A percentile compares a stretch with the other conserved stretches of the same genome.
These are phyloP conservation scores for Ustulina deusta DNA, from an alignment of 2,329 filamentous ascomycete genomes.

Conservation along the genomic window DNA sequence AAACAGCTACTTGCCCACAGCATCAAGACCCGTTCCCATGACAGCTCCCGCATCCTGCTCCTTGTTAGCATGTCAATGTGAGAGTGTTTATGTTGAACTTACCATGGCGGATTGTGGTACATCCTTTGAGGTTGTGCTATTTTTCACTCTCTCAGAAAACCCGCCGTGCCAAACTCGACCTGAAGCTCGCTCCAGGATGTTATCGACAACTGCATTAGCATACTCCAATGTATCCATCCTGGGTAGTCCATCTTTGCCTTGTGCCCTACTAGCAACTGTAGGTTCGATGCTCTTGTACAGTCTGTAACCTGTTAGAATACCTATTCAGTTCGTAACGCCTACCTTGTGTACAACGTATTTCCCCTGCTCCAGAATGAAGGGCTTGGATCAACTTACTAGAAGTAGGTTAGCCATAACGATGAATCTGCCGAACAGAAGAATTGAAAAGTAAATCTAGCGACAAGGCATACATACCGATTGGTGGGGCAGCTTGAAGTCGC, in stretches of 20 bases:
- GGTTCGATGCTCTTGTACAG: constrained; percentile 45
- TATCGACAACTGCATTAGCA: constrained; percentile 40
- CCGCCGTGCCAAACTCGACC: constrained; percentile 45
- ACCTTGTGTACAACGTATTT: no score
- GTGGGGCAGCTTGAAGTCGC: constrained; percentile 43
- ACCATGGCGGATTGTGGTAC: constrained; percentile 44
- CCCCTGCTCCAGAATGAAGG: not conserved
- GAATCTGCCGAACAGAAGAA: not conserved
- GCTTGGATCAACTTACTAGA: constrained; percentile 17
- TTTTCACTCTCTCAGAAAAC: constrained; percentile 39
- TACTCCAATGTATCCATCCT: constrained; percentile 46
- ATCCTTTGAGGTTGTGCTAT: constrained; percentile 40
- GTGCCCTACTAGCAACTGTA: constrained; percentile 40
- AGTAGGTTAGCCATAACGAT: not conserved
- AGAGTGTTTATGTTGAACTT: constrained; percentile 3
- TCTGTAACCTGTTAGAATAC: not conserved
- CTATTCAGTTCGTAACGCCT: not conserved
- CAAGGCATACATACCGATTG: constrained; percentile 32
- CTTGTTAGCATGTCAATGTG: constrained; percentile 29
- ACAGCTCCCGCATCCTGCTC: constrained; percentile 41
- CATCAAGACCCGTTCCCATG: constrained; percentile 45
- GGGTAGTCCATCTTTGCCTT: constrained; percentile 41
- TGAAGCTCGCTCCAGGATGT: constrained; percentile 37
- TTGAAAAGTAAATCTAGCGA: not conserved
- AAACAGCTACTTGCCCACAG: no score